Percentiles rank a stretch among this genome's conserved stretches.
phyloP scores from a whole-genome alignment of 805 yeast species.

The Wickerhamiella sorbophila region DNA sequence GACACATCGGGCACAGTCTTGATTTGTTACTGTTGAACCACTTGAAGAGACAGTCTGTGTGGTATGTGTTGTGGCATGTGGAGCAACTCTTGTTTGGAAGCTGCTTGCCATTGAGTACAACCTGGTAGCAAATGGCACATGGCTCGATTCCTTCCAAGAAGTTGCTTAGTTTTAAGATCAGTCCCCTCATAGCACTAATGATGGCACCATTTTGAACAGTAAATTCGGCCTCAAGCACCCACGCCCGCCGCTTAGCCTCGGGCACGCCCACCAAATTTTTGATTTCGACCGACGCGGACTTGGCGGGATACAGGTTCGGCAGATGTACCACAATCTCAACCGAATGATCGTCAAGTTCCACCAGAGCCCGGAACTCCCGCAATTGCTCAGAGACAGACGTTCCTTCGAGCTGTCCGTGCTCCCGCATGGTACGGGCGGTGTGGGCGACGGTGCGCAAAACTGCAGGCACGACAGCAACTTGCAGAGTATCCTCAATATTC shows the following conservation, averaged over 20 bases:
- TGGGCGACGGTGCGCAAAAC: constrained; percentile 9
- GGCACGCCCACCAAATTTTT: constrained; percentile 80
- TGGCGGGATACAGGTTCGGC: constrained; percentile 58
- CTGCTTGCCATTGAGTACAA: constrained; percentile 78
- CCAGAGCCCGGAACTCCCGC: constrained; percentile 15
- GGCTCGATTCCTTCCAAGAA: constrained; percentile 89
- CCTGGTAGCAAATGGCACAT: constrained; percentile 92
- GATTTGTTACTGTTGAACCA: constrained; percentile 95
- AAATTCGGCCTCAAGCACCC: constrained; percentile 84
- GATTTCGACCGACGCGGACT: constrained; percentile 51
- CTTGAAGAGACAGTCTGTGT: constrained; percentile 86
- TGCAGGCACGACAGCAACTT: constrained; percentile 9
- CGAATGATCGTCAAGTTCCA: constrained; percentile 16
- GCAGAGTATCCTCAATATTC: constrained; percentile 8
- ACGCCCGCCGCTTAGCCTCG: constrained; percentile 86
- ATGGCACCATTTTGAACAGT: constrained; percentile 41
- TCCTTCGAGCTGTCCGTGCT: constrained; percentile 1
- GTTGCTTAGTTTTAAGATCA: constrained; percentile 59
- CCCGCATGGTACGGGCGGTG: constrained; percentile 3
- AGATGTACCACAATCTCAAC: constrained; percentile 42
- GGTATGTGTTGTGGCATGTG: constrained; percentile 88
- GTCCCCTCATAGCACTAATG: constrained; percentile 43
- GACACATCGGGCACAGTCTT: constrained; percentile 89
- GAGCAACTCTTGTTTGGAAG: constrained; percentile 79
- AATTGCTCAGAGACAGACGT: constrained; percentile 10